Percentiles rank a stretch among this genome's conserved stretches.
Evolutionary conservation across 2,329 filamentous ascomycete species (phyloP).

Genomic region (Colletotrichum chlorophyti): DNA sequence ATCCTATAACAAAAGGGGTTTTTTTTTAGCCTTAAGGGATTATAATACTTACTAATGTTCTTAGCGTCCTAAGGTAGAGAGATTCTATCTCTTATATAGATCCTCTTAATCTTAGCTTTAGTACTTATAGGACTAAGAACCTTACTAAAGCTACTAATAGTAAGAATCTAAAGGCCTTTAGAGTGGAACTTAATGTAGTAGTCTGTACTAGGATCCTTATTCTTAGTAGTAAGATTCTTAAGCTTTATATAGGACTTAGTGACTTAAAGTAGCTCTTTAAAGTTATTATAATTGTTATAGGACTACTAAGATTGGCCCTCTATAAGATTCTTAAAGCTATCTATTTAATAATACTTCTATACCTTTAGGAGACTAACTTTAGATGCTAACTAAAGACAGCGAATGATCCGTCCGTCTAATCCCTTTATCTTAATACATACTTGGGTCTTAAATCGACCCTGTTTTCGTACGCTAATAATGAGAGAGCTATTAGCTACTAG

Average conservation of each 20-base stretch:
- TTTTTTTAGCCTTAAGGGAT: not conserved
- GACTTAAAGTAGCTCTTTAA: slow-evolving; percentile 20
- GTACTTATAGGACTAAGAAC: slow-evolving; percentile 4
- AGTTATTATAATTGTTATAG: not conserved
- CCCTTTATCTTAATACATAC: not conserved
- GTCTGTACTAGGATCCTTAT: slow-evolving; percentile 11
- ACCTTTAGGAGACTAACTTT: not conserved
- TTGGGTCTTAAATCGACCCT: not conserved
- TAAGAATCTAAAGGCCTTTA: slow-evolving; percentile 18
- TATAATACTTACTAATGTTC: not conserved
- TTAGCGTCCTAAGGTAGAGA: slow-evolving; percentile 12
- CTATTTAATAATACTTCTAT: not conserved
- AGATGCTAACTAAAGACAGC: not conserved
- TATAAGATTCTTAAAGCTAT: not conserved
- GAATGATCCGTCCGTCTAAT: not conserved
- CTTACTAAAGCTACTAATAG: slow-evolving; percentile 6
- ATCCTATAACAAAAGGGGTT: not conserved
- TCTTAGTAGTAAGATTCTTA: slow-evolving; percentile 5
- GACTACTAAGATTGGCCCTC: not conserved
- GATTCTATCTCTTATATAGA: slow-evolving; percentile 15
- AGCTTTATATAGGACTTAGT: slow-evolving; percentile 12
- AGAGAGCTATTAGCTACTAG: not conserved
- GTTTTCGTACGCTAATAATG: not conserved
- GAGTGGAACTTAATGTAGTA: slow-evolving; percentile 13
- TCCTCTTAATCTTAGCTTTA: slow-evolving; percentile 6